These are phyloP conservation scores for Pseudotsuga menziesii DNA, from an alignment of 75 land plant genomes.

Conservation along the genomic window DNA sequence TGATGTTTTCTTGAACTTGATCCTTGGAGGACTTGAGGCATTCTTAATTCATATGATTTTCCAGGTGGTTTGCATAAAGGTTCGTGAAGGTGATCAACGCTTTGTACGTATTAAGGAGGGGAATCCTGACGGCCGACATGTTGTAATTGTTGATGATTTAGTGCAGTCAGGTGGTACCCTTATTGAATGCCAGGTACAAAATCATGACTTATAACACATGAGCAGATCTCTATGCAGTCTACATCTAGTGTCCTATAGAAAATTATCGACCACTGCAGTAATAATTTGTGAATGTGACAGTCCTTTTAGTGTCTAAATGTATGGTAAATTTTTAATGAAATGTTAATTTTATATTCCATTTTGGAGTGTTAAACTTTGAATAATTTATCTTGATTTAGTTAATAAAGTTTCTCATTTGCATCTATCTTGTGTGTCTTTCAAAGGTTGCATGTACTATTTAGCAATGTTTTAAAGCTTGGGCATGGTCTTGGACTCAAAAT, in stretches of 20 bases:
- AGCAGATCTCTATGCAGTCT: too few relatives aligned
- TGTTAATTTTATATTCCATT: slow-evolving; percentile 1
- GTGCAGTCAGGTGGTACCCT: slow-evolving; percentile 92
- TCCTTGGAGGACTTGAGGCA: background rate
- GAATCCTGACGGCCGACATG: slow-evolving; percentile 70
- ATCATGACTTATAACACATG: background rate
- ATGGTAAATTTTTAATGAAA: background rate
- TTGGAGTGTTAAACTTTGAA: background rate
- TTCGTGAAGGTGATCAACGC: slow-evolving; percentile 84
- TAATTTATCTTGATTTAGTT: background rate
- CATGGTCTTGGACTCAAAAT: too few relatives aligned
- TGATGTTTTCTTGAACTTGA: background rate
- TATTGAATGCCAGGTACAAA: slow-evolving; percentile 76
- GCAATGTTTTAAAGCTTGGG: too few relatives aligned
- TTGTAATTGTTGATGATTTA: slow-evolving; percentile 91
- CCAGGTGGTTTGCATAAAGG: slow-evolving; percentile 77
- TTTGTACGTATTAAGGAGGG: slow-evolving; percentile 88
- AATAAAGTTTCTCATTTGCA: background rate
- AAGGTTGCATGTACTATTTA: too few relatives aligned
- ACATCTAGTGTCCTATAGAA: too few relatives aligned
- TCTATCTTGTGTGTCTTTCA: too few relatives aligned
- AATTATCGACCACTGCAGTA: too few relatives aligned
- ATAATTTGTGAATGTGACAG: background rate
- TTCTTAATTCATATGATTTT: background rate
- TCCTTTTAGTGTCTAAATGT: background rate